These are phyloP conservation scores for Diaporthe sp. DNA, from an alignment of 2,329 filamentous ascomycete genomes.

Conservation along the genomic window DNA sequence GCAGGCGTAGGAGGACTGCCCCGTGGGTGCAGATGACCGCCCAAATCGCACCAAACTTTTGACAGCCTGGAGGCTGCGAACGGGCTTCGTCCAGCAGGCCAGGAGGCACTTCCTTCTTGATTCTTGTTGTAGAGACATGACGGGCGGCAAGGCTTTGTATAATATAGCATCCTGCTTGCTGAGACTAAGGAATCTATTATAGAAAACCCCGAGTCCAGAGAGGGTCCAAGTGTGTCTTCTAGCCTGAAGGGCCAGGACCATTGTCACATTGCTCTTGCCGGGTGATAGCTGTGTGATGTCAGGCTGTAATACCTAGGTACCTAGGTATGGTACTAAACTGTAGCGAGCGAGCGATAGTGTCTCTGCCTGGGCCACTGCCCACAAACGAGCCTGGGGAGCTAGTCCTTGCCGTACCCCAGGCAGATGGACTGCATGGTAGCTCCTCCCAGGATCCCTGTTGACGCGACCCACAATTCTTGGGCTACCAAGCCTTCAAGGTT, in stretches of 20 bases:
- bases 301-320: neutral
- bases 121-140: neutral
- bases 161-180: neutral
- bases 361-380: neutral
- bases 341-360: neutral
- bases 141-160: neutral
- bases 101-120: neutral
- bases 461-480: slow-evolving; percentile 11
- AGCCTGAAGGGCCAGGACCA: neutral
- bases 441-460: slow-evolving; percentile 22
- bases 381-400: neutral
- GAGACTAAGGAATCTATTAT: neutral
- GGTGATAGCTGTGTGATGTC: neutral
- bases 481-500: slow-evolving; percentile 21
- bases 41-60: too few species aligned
- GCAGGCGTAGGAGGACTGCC: neutral
- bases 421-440: neutral
- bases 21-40: neutral
- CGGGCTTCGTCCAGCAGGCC: neutral
- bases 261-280: neutral
- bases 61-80: neutral
- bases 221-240: neutral
- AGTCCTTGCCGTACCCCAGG: slow-evolving; percentile 9
- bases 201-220: neutral
- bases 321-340: too few species aligned